Evolutionary conservation across 257 asterid genomes (phyloP).

Genomic region (Solanum tacnaense): DNA sequence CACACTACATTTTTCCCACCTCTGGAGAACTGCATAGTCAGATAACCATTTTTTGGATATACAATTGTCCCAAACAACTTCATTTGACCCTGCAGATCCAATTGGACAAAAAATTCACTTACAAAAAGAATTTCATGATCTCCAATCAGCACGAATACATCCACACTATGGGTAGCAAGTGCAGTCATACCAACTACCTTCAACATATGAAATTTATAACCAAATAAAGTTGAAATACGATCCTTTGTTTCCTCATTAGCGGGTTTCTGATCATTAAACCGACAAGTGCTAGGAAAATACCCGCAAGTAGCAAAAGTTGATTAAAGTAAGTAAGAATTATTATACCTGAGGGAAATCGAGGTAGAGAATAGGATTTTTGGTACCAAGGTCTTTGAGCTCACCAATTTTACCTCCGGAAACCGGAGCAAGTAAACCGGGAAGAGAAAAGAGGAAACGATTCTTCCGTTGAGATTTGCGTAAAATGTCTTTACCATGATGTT

Average conservation of each 20-base stretch:
- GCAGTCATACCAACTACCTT: neutral
- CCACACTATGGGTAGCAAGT: neutral
- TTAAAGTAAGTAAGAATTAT: neutral
- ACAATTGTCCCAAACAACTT: slow-evolving; percentile 88
- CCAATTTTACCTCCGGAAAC: slow-evolving; percentile 52
- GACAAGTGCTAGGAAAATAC: neutral
- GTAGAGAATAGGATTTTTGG: slow-evolving; percentile 82
- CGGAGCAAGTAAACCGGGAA: slow-evolving; percentile 76
- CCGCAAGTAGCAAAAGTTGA: neutral
- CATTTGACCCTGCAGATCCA: slow-evolving; percentile 64
- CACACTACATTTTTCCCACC: slow-evolving; percentile 85
- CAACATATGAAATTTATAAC: neutral
- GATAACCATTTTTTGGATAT: slow-evolving; percentile 74
- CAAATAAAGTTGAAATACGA: neutral
- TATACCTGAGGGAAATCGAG: slow-evolving; percentile 82
- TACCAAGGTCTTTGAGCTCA: slow-evolving; percentile 44
- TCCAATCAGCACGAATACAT: neutral
- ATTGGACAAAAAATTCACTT: neutral
- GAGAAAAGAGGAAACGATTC: slow-evolving; percentile 66
- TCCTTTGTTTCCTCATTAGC: neutral
- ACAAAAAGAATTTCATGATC: neutral
- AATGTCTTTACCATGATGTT: slow-evolving; percentile 78
- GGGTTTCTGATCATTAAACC: neutral
- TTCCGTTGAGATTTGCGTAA: slow-evolving; percentile 70
- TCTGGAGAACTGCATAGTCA: slow-evolving; percentile 78